Evolutionary conservation across 129 eudicot species (phyloP).

Genomic region (Artemisia tridentata): DNA sequence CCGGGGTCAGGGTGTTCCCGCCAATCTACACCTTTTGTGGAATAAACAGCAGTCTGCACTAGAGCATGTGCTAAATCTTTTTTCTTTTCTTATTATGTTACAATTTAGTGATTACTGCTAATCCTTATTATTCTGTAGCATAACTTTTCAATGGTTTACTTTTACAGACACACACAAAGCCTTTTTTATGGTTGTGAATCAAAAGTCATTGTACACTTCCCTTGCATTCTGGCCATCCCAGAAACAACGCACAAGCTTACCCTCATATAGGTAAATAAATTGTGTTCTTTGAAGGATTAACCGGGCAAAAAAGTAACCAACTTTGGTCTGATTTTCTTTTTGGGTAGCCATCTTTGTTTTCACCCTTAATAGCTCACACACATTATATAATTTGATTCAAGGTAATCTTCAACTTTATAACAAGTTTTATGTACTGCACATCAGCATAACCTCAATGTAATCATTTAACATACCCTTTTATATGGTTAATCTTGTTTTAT

Average conservation of each 20-base stretch:
- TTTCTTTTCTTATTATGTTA: too few relatives aligned
- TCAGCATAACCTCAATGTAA: neutral
- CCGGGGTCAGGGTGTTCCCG: too few relatives aligned
- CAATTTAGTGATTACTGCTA: too few relatives aligned
- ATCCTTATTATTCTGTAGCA: too few relatives aligned
- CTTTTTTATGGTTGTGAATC: too few relatives aligned
- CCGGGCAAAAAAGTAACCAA: neutral
- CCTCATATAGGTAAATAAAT: neutral
- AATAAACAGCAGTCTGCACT: too few relatives aligned
- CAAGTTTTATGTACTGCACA: neutral
- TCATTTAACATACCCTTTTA: too few relatives aligned
- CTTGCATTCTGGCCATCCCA: neutral
- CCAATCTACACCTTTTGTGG: too few relatives aligned
- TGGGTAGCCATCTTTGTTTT: neutral
- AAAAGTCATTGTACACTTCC: too few relatives aligned
- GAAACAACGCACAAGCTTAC: neutral
- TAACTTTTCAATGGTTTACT: too few relatives aligned
- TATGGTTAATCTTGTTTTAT: neutral
- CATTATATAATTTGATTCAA: neutral
- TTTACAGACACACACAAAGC: too few relatives aligned
- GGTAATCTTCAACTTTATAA: neutral
- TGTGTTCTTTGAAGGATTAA: neutral
- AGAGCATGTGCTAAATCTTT: too few relatives aligned
- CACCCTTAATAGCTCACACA: neutral
- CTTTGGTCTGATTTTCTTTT: neutral